Conservation (phyloP, 306 rosid species). For the Glycine latifolia region DNA sequence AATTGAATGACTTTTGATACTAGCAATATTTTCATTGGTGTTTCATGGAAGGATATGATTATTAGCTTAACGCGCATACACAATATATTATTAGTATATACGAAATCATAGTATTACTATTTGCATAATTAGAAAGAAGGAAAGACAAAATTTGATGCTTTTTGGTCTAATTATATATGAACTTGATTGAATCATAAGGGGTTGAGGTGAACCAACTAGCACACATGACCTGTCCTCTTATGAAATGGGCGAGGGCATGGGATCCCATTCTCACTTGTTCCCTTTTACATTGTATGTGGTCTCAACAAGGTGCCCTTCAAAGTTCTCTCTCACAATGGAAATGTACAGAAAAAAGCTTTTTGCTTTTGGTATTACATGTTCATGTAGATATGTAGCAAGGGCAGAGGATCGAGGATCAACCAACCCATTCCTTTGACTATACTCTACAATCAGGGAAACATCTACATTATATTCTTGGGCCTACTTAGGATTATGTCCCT, state of each 20-base stretch:
- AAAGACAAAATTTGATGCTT: constrained; percentile 46
- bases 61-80: not conserved
- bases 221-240: constrained; percentile 62
- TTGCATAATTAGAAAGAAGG: constrained; percentile 27
- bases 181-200: constrained; percentile 46
- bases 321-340: constrained; percentile 38
- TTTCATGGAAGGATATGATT: not conserved
- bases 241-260: constrained; percentile 52
- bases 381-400: not conserved
- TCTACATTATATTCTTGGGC: constrained; percentile 38
- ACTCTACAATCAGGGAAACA: constrained; percentile 20
- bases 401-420: constrained; percentile 19
- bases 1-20: constrained; percentile 30
- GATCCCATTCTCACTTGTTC: constrained; percentile 59
- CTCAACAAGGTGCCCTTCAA: constrained; percentile 44
- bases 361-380: constrained; percentile 41
- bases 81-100: not conserved
- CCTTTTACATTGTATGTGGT: constrained; percentile 63
- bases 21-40: constrained; percentile 34
- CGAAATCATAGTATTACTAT: not conserved
- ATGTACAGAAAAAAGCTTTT: constrained; percentile 41
- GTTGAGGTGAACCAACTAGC: constrained; percentile 42
- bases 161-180: constrained; percentile 29
- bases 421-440: constrained; percentile 49
- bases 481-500: constrained; percentile 42